Base-by-base conservation (phyloP, 2,329 filamentous ascomycete genomes). In the Beauveria medogensis region DNA sequence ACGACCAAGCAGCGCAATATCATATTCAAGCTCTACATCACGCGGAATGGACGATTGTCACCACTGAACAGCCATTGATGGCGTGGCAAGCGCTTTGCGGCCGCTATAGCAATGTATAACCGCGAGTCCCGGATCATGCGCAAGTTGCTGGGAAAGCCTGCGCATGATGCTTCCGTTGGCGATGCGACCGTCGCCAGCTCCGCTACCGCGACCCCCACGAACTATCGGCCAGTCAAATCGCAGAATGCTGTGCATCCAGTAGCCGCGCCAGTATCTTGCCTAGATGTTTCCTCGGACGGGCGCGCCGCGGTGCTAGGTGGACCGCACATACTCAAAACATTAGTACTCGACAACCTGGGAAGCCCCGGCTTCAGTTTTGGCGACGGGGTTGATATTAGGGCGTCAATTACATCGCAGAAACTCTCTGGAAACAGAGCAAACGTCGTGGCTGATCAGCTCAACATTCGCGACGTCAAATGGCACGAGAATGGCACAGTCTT, bases 381-480 rank as follows among this genome's bases (percentile, higher is more conserved):
- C 46, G 84, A 87, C 22, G 81, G 81, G 9, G 69, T 84, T 62
- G 84, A 88, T 67, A 68, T 88, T 62, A 80, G 84, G 60, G 75
- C 81, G 16, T 75, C 80, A 20, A 85, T 88, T 61, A 76, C 76
- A 16, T 74, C 79, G 12, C 80, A 82, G 62, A 74, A 77, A 54
- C 69, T 75, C 5, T 72, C 78, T 28, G 69, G 68, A 0, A 73
- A 75, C 51, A 77, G 78, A 57, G 71, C 72, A 6, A 77, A 72
- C 55, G 72, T 74, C 22, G 70, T 69, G 9, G 72, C 74, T 20
- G 84, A 88, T 63, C 84, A 87, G 69, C 75, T 87, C 54, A 85
- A 84, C 41, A 86, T 88, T 64, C 81, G 82, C 65, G 82, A 86
- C 63, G 83, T 85, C 55, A 84, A 83, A 68, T 84, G 84, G 79